Evolutionary conservation across 2,329 filamentous ascomycete species (phyloP).

Genomic region (Aspergillus flavus): DNA sequence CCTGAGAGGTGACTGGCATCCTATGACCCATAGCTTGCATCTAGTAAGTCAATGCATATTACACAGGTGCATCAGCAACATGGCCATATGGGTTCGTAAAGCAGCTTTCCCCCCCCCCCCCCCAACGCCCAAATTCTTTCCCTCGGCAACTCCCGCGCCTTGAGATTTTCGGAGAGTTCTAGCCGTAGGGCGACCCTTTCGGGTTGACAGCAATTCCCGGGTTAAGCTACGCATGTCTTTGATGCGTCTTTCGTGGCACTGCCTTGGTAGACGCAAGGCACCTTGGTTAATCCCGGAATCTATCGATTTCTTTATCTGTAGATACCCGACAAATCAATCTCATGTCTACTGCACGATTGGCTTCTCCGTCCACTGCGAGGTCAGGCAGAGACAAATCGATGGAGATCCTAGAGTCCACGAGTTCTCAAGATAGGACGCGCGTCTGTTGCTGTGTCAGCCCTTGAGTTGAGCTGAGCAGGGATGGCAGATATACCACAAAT

Average conservation of each 20-base stretch:
- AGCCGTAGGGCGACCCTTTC: background rate
- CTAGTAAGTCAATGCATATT: background rate
- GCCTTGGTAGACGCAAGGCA: background rate
- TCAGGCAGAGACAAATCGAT: background rate
- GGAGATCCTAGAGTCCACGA: background rate
- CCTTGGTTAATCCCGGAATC: background rate
- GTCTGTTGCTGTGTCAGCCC: constrained; percentile 32
- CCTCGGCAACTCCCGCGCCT: background rate
- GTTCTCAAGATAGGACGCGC: constrained; percentile 33
- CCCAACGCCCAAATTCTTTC: too few species aligned
- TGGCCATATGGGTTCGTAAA: background rate
- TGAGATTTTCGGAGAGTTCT: background rate
- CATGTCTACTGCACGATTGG: background rate
- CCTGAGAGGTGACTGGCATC: background rate
- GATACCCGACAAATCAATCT: background rate
- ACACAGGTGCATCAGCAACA: background rate
- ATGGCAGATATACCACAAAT: constrained; percentile 47
- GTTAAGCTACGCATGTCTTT: background rate
- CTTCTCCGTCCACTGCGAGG: background rate
- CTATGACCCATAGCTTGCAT: background rate
- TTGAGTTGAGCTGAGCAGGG: background rate
- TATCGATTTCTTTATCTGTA: background rate
- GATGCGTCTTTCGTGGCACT: background rate
- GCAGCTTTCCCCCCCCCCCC: background rate
- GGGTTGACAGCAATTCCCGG: background rate